Conservation (phyloP, 2,329 filamentous ascomycete genomes). For the Emmonsiellopsis sp. region DNA sequence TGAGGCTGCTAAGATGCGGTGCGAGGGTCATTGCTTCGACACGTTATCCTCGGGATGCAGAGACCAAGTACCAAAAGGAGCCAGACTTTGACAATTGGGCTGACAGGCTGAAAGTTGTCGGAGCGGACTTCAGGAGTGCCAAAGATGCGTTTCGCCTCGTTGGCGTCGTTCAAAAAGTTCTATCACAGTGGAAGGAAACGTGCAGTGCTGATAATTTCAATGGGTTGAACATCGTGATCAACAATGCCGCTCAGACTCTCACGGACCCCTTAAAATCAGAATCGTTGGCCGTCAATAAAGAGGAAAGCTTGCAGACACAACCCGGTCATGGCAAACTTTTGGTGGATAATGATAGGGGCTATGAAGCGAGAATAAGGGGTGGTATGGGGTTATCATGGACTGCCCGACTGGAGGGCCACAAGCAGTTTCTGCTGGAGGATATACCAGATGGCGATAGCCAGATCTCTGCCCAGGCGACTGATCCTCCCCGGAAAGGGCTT, state of each 20-base stretch:
- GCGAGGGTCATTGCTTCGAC: constrained; percentile 28
- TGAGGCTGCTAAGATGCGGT: constrained; percentile 28
- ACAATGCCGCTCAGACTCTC: constrained; percentile 33
- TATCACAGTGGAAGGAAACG: constrained; percentile 14
- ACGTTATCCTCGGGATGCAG: constrained; percentile 28
- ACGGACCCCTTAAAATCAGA: constrained; percentile 27
- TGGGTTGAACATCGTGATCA: constrained; percentile 27
- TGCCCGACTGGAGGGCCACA: constrained; percentile 9
- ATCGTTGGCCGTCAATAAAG: constrained; percentile 18
- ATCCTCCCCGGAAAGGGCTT: constrained; percentile 10
- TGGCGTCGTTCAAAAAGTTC: constrained; percentile 12
- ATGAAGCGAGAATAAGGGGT: constrained; percentile 11
- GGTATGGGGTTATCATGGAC: constrained; percentile 13
- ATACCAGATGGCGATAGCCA: neutral
- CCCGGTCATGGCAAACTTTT: neutral
- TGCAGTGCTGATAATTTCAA: neutral
- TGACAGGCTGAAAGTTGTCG: constrained; percentile 20
- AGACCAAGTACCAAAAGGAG: constrained; percentile 19
- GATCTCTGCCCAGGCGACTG: neutral
- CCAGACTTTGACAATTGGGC: constrained; percentile 15
- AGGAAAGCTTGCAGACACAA: constrained; percentile 12
- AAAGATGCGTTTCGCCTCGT: constrained; percentile 25
- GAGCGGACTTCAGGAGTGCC: constrained; percentile 26
- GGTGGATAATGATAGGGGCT: constrained; percentile 4
- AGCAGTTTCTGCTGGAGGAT: neutral